A percentile compares a stretch with the other conserved stretches of the same genome.
Evolutionary conservation across 352 stramenopile genomes (phyloP).

Genomic region (Phytophthora uliginosa): DNA sequence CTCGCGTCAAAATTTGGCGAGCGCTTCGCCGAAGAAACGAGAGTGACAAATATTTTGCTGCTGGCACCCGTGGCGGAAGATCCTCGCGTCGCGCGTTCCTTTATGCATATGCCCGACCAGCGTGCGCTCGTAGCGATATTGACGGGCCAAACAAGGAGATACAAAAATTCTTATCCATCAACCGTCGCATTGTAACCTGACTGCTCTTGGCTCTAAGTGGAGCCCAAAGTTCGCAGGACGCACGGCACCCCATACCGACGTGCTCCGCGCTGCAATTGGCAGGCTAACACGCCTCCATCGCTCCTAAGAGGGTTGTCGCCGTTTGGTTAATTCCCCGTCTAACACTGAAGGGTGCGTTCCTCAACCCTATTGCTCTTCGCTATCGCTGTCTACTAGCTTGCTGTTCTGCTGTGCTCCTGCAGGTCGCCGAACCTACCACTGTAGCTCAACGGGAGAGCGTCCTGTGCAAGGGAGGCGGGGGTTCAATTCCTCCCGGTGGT

Average conservation of each 20-base stretch:
- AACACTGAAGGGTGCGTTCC: no score
- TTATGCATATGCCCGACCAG: neutral
- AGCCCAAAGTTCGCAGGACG: neutral
- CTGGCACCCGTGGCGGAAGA: constrained; percentile 13
- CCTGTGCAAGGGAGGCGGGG: no score
- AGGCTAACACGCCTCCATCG: no score
- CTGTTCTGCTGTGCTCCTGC: no score
- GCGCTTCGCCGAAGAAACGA: neutral
- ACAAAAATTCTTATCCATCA: constrained; percentile 32
- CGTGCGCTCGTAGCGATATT: constrained; percentile 15
- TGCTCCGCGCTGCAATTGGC: constrained; percentile 13
- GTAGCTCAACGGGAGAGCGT: no score
- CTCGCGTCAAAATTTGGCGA: neutral
- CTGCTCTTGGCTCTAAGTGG: constrained; percentile 2
- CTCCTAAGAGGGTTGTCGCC: no score
- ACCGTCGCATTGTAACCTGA: constrained; percentile 7
- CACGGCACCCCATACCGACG: neutral
- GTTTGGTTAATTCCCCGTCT: no score
- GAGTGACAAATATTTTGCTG: constrained; percentile 12
- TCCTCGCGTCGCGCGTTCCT: neutral
- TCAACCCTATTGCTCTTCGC: no score
- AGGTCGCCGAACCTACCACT: no score
- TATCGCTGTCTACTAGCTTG: no score
- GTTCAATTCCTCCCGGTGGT: no score
- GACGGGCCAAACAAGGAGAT: constrained; percentile 4